Base-by-base conservation (phyloP, 164 flowering plant genomes). In the Vitis rupestris region DNA sequence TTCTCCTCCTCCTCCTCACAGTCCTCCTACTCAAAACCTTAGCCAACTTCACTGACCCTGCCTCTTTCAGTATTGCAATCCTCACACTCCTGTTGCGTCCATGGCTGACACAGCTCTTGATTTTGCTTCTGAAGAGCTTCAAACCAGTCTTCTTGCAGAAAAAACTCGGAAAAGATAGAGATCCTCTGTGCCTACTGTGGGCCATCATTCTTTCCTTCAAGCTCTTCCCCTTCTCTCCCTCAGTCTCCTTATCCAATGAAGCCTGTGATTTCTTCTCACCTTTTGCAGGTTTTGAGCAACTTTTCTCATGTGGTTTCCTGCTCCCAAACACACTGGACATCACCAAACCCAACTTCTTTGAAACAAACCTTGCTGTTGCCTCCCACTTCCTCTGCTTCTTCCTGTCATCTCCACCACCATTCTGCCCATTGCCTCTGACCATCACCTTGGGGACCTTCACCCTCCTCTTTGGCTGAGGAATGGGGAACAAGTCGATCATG, bases 361-460 rank as follows among this genome's bases (percentile, higher is more conserved):
- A 49, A 30, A 67, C 2, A 70, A 17, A 31, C 9, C 17, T 61
- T 52, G 13, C 50, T 2, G 5, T 52, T 17, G 9, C 23, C 14
- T 5, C 30, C 68, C 69, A 14, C 37, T 63, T 67, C 64, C 55
- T 68, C 56, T 55, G 47, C 16, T 16, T 19, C 52, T 31, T 51
- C 2, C 1, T 74, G 30, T 14, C 51, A 61, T 52, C 61, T 13
- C 37, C 54, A n/a, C 14, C 47, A 19, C 9, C 63, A 51, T 70
- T 31, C 15, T 72, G 15, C 52, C 74, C 64, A 69, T 37, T 16
- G 73, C 63, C 61, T 77, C 27, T 77, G 30, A 44, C 19, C 30
- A 73, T 11, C 10, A 55, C 10, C 56, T 67, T 66, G 5, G 76
- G 76, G 9, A 77, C 47, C 27, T 61, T 69, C 54, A 76, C 50